phyloP scores from a whole-genome alignment of 2,329 filamentous ascomycete genomes.

The Fusarium solani-melongenae region DNA sequence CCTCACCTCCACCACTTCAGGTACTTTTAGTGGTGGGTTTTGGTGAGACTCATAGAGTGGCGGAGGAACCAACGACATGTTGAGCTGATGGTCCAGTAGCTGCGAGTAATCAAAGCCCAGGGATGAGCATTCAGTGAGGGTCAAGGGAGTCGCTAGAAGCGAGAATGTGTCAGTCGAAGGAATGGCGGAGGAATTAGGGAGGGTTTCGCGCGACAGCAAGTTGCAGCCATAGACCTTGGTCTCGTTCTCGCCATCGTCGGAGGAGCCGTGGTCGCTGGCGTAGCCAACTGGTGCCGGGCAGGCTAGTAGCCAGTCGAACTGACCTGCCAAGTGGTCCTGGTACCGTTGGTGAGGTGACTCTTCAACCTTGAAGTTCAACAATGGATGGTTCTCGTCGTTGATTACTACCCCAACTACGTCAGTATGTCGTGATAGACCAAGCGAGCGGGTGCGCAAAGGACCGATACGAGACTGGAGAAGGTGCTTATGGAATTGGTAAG shows the following conservation, averaged over 20 bases:
- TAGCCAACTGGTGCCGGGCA: conserved; percentile 47
- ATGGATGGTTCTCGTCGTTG: conserved; percentile 32
- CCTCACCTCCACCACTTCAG: conserved; percentile 44
- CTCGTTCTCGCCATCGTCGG: conserved; percentile 19
- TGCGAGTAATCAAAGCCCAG: conserved; percentile 29
- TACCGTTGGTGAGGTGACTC: conserved; percentile 48
- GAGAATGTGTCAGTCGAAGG: conserved; percentile 53
- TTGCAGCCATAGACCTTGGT: conserved; percentile 63
- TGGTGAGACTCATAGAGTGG: conserved; percentile 38
- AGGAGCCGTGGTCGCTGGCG: conserved; percentile 28
- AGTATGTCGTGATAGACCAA: conserved; percentile 10
- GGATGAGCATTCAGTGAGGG: conserved; percentile 35
- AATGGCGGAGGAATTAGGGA: conserved; percentile 29
- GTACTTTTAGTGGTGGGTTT: conserved; percentile 43
- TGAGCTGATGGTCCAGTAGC: conserved; percentile 19
- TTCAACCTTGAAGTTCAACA: conserved; percentile 40
- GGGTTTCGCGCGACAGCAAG: conserved; percentile 54
- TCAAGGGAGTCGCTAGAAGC: conserved; percentile 60
- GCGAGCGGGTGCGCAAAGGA: not conserved
- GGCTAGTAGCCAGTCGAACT: conserved; percentile 63
- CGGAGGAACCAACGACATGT: conserved; percentile 41
- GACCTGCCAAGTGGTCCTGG: conserved; percentile 57
- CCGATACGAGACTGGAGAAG: not conserved
- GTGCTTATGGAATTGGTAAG: not conserved
- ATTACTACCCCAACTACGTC: conserved; percentile 23